Percentiles rank a stretch among this genome's conserved stretches.
These are phyloP conservation scores for Claviceps arundinis DNA, from an alignment of 2,329 filamentous ascomycete genomes.

Conservation along the genomic window DNA sequence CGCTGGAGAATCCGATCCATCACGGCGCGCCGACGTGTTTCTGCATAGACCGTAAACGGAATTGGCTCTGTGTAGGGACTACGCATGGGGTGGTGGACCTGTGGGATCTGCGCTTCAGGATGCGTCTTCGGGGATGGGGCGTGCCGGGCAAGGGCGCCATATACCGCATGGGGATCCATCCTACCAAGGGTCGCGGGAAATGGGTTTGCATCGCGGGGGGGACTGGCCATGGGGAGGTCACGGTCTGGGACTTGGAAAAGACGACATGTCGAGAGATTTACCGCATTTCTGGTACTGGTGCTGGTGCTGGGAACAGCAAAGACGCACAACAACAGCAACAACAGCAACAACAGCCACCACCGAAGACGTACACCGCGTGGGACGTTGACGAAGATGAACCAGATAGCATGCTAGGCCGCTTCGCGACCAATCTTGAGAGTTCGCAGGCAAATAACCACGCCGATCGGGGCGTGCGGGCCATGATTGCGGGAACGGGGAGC, in stretches of 20 bases:
- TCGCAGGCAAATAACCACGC: constrained; percentile 33
- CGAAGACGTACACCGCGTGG: constrained; percentile 63
- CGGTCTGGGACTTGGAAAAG: constrained; percentile 92
- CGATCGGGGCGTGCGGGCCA: constrained; percentile 60
- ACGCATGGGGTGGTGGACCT: constrained; percentile 85
- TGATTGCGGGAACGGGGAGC: constrained; percentile 56
- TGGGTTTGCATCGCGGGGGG: constrained; percentile 86
- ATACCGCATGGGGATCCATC: constrained; percentile 66
- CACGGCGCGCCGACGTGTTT: constrained; percentile 89
- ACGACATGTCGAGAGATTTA: constrained; percentile 81
- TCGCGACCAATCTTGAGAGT: constrained; percentile 61
- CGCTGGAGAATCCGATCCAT: constrained; percentile 74
- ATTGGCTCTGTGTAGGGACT: constrained; percentile 86
- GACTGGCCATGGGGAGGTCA: constrained; percentile 76
- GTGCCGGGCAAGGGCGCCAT: constrained; percentile 70
- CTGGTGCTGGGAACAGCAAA: too few species aligned
- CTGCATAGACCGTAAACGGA: constrained; percentile 69
- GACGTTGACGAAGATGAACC: constrained; percentile 81
- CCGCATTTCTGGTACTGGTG: constrained; percentile 31
- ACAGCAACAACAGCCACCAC: constrained; percentile 25
- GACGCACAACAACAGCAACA: not conserved
- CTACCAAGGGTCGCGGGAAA: constrained; percentile 61
- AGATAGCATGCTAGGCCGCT: constrained; percentile 75
- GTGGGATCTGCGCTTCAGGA: constrained; percentile 92
- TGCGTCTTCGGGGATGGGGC: constrained; percentile 79